Evolutionary conservation across 140 eudicot genomes (phyloP).

Genomic region (Anethum foeniculum): DNA sequence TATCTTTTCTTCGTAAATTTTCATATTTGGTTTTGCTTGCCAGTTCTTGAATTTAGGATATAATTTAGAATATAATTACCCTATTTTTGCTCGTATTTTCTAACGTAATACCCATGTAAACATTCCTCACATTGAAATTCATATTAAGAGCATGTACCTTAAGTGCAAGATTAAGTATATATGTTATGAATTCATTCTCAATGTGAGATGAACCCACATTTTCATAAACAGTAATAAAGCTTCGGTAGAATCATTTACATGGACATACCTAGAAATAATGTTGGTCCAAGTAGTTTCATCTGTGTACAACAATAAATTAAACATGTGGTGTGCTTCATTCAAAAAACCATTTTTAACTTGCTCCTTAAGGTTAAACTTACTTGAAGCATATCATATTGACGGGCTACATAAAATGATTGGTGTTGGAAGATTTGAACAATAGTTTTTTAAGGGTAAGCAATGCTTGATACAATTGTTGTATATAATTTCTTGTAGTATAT

Average conservation of each 20-base stretch:
- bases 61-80: too few species aligned
- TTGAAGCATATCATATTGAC: constrained; percentile 30
- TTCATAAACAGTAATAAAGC: constrained; percentile 57
- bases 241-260: constrained; percentile 37
- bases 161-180: constrained; percentile 57
- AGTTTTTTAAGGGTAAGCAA: constrained; percentile 24
- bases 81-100: too few species aligned
- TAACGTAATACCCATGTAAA: constrained; percentile 60
- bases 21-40: too few species aligned
- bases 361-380: constrained; percentile 42
- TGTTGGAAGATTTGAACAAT: constrained; percentile 14
- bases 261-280: constrained; percentile 61
- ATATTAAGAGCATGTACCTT: constrained; percentile 57
- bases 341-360: constrained; percentile 46
- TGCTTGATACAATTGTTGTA: constrained; percentile 19
- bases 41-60: too few species aligned
- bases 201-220: constrained; percentile 43
- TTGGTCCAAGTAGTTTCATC: constrained; percentile 77
- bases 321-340: constrained; percentile 57
- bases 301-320: constrained; percentile 59
- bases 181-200: constrained; percentile 60
- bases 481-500: constrained; percentile 20
- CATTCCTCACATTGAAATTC: constrained; percentile 35
- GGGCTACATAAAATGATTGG: constrained; percentile 15
- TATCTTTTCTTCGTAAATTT: too few species aligned